These are phyloP conservation scores for Anaeramoeba ignava DNA, from an alignment of 78 protist species.

Conservation along the genomic window DNA sequence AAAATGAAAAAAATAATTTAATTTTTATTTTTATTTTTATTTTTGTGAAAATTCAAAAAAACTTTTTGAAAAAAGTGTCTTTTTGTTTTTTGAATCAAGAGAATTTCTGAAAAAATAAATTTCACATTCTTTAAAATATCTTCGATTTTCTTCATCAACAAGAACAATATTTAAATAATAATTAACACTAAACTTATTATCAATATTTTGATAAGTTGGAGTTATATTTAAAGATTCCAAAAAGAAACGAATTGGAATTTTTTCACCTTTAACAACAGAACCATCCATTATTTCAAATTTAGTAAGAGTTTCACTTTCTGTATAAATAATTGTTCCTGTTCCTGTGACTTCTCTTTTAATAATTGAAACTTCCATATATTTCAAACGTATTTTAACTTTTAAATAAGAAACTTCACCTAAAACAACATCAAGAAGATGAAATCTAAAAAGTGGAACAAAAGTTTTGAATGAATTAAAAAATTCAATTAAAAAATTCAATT, in stretches of 20 bases:
- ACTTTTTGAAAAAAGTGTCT: too few relatives aligned
- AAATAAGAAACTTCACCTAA: too few relatives aligned
- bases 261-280: conserved; percentile 76
- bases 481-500: too few relatives aligned
- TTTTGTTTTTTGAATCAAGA: too few relatives aligned
- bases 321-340: not conserved
- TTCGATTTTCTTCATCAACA: conserved; percentile 48
- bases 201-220: conserved; percentile 76
- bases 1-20: too few relatives aligned
- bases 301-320: conserved; percentile 71
- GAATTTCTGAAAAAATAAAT: too few relatives aligned
- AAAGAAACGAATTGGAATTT: conserved; percentile 90
- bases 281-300: conserved; percentile 98
- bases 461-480: too few relatives aligned
- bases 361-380: conserved; percentile 80
- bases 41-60: too few relatives aligned
- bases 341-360: conserved; percentile 66
- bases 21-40: too few relatives aligned
- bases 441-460: too few relatives aligned
- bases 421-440: too few relatives aligned
- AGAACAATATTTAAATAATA: conserved; percentile 60
- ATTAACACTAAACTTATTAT: conserved; percentile 54
- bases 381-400: too few relatives aligned
- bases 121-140: conserved; percentile 23
- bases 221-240: conserved; percentile 70